These are phyloP conservation scores for Ustilago hordei DNA, from an alignment of 1,284 basidiomycete species.

Conservation along the genomic window DNA sequence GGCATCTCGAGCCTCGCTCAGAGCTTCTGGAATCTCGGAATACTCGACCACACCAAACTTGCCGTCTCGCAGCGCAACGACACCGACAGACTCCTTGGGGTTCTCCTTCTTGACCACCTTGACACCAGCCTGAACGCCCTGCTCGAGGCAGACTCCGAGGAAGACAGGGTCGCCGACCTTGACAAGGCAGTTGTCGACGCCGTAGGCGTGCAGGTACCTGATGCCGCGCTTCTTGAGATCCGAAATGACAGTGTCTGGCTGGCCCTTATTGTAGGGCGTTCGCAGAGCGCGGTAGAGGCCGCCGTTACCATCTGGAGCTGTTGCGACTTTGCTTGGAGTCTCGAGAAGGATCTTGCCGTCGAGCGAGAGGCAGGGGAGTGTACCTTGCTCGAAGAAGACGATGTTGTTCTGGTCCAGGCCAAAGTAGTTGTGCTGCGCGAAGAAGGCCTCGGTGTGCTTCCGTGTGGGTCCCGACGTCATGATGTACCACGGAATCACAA, in stretches of 20 bases:
- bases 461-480: slow-evolving; percentile 99
- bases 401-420: slow-evolving; percentile 85
- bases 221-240: slow-evolving; percentile 84
- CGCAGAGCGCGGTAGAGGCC: slow-evolving; percentile 95
- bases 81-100: slow-evolving; percentile 92
- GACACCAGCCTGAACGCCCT: slow-evolving; percentile 87
- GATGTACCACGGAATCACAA: slow-evolving; percentile 92
- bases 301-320: slow-evolving; percentile 97
- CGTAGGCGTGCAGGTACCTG: slow-evolving; percentile 92
- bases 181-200: slow-evolving; percentile 99
- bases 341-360: slow-evolving; percentile 95
- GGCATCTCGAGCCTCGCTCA: slow-evolving; percentile 81
- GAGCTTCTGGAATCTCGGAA: slow-evolving; percentile 89
- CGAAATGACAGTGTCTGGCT: slow-evolving; percentile 79
- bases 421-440: slow-evolving; percentile 82
- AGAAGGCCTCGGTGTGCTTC: slow-evolving; percentile 86
- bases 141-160: slow-evolving; percentile 89
- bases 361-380: slow-evolving; percentile 91
- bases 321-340: slow-evolving; percentile 80
- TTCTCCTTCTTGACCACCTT: slow-evolving; percentile 93
- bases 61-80: slow-evolving; percentile 84
- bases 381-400: slow-evolving; percentile 98
- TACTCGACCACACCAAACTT: slow-evolving; percentile 96
- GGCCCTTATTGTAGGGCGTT: slow-evolving; percentile 74
- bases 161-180: slow-evolving; percentile 96